Percentiles rank a stretch among this genome's conserved stretches.
phyloP scores from a whole-genome alignment of 257 asterid genomes.

The Nicotiana noctiflora region DNA sequence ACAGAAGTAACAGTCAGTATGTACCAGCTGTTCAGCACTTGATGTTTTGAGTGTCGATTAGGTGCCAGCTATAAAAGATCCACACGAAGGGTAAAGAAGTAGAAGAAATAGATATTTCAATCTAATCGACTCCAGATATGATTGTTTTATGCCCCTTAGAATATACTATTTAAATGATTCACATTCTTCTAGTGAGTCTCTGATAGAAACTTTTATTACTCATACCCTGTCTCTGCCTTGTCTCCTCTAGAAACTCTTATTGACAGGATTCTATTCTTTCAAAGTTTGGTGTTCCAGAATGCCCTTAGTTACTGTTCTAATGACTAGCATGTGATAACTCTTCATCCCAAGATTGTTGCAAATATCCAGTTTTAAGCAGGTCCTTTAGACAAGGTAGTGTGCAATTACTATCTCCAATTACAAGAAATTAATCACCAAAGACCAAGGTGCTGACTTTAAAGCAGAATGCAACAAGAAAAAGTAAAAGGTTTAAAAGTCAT shows the following conservation, averaged over 20 bases:
- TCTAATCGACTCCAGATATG: not conserved
- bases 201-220: not conserved
- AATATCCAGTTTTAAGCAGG: not conserved
- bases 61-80: not conserved
- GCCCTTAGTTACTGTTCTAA: not conserved
- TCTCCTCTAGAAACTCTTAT: not conserved
- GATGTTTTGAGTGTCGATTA: not conserved
- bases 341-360: not conserved
- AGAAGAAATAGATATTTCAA: not conserved
- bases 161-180: not conserved
- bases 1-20: not conserved
- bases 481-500: not conserved
- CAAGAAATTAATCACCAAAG: not conserved
- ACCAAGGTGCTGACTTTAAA: not conserved
- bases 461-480: slow-evolving; percentile 1
- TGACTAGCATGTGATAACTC: not conserved
- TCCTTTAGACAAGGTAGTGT: not conserved
- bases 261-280: not conserved
- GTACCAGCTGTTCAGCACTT: slow-evolving; percentile 3
- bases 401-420: not conserved
- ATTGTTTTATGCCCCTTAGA: not conserved
- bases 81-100: not conserved
- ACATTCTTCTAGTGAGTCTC: not conserved
- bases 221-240: not conserved
- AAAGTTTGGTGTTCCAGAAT: not conserved